Evolutionary conservation across 495 filamentous ascomycete genomes (phyloP).

Genomic region (Halenospora varia): DNA sequence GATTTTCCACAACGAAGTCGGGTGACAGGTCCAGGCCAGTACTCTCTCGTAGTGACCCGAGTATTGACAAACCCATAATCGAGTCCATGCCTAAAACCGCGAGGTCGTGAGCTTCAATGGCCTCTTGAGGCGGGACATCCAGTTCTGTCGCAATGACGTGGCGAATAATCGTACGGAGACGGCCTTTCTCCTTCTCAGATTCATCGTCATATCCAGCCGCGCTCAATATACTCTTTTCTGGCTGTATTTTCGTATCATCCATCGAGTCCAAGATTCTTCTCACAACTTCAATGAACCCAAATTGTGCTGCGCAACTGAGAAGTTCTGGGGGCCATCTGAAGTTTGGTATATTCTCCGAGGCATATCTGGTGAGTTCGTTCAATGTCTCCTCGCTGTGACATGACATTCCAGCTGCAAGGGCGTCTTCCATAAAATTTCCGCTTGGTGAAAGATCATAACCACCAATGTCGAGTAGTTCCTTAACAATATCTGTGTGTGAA

Average conservation of each 20-base stretch:
- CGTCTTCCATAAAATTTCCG: conserved; percentile 5
- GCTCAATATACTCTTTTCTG: too few relatives aligned
- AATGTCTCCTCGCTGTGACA: conserved; percentile 4
- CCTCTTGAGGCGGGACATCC: too few relatives aligned
- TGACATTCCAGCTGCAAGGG: conserved; percentile 10
- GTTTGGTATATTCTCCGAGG: not conserved
- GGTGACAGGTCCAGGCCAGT: too few relatives aligned
- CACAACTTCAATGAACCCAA: conserved; percentile 10
- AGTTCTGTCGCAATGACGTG: too few relatives aligned
- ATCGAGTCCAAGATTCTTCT: not conserved
- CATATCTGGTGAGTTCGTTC: not conserved
- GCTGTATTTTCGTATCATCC: not conserved
- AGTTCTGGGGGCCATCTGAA: conserved; percentile 13
- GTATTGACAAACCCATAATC: too few relatives aligned
- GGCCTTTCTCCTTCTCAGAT: too few relatives aligned
- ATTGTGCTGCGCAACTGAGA: conserved; percentile 13
- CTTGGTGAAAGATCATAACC: conserved; percentile 4
- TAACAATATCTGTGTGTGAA: not conserved
- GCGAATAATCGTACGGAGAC: too few relatives aligned
- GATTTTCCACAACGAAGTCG: too few relatives aligned
- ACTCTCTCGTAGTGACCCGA: too few relatives aligned
- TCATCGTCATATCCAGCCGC: too few relatives aligned
- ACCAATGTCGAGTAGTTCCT: conserved; percentile 4
- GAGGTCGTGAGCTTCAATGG: too few relatives aligned
- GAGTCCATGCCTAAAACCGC: too few relatives aligned